Evolutionary conservation across 345 rosid species (phyloP), one percentile per base, ranked within the genome.

Genomic region (Moringa oleifera): DNA sequence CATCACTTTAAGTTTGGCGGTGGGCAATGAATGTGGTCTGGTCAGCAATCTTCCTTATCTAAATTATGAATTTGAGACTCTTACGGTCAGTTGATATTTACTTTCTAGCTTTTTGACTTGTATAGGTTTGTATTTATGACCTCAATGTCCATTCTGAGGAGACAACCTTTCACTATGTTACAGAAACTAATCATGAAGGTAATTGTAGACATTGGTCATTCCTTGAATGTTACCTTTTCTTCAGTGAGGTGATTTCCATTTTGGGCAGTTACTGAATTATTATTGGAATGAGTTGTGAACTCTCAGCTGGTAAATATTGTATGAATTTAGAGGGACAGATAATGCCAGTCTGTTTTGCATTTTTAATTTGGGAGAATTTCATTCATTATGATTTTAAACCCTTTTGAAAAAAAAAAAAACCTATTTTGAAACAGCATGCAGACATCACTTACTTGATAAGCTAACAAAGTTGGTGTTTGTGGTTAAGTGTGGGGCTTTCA

Each of bases 21-120:
- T 84, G 59, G 94, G 94, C 66, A 79, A 79, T 41, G 74, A 76
- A 70, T 46, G 66, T 36, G 90, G 94, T 24, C 68, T 87, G 88
- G 94, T 87, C 20, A 78, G 86, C 69, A 67, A 33, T 50, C 36
- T 63, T 51, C 65, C 61, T 67, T 37, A 21, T 21, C 25, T 63
- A 11, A 11, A 4, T 41, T 15, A 41, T 41, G 6, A 41, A 7
- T 41, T 41, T 41, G 12, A 7, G 12, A 41, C 17, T 41, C 17
- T 9, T 4, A 24, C 41, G 23, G 36, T 67, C n/a, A 25, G 47
- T 23, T 51, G 61, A 41, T 62, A 57, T 37, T 41, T 45, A 62
- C 25, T 25, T 18, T 65, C 22, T 25, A 56, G 63, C 60, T 19
- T 57, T 61, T 51, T 57, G 55, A 20, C 54, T 64, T 65, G 19